phyloP scores from a whole-genome alignment of 768 basidiomycete genomes.

The Chlorophyllum brunneum region DNA sequence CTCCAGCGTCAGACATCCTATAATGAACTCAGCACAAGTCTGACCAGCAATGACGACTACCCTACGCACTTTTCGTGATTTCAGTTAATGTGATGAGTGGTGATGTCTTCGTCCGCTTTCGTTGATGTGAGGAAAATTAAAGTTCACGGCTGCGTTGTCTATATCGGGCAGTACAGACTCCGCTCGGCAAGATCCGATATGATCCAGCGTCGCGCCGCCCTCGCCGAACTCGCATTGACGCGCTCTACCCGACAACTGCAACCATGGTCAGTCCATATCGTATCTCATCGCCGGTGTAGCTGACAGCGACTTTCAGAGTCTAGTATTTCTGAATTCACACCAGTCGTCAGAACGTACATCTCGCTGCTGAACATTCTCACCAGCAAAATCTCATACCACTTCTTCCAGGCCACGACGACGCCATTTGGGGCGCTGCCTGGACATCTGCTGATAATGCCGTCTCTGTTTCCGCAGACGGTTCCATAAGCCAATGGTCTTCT shows the following conservation, averaged over 20 bases:
- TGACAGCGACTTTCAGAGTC: conserved; percentile 41
- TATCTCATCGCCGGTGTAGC: background rate
- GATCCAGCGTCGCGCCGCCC: conserved; percentile 9
- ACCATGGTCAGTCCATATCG: conserved; percentile 28
- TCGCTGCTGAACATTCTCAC: conserved; percentile 24
- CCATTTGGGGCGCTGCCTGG: conserved; percentile 79
- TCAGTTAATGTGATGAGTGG: conserved; percentile 23
- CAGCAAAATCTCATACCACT: conserved; percentile 25
- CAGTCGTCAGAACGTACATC: conserved; percentile 74
- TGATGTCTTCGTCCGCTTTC: conserved; percentile 94
- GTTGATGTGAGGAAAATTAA: conserved; percentile 77
- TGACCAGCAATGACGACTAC: background rate
- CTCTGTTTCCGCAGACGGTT: conserved; percentile 76
- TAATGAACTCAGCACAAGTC: conserved; percentile 11
- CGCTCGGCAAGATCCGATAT: conserved; percentile 46
- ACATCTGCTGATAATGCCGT: conserved; percentile 59
- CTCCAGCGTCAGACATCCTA: conserved; percentile 98
- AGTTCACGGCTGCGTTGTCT: conserved; percentile 30
- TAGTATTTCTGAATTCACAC: conserved; percentile 69
- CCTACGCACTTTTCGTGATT: conserved; percentile 39
- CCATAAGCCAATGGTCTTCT: conserved; percentile 70
- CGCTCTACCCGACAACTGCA: conserved; percentile 14
- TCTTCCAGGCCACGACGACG: conserved; percentile 68
- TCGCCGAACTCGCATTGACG: conserved; percentile 21
- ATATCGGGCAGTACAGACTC: conserved; percentile 38